Percentiles rank a stretch among this genome's conserved stretches.
Conservation (phyloP, 192 early-diverging fungal species). For the Chytriomyces confervae region DNA sequence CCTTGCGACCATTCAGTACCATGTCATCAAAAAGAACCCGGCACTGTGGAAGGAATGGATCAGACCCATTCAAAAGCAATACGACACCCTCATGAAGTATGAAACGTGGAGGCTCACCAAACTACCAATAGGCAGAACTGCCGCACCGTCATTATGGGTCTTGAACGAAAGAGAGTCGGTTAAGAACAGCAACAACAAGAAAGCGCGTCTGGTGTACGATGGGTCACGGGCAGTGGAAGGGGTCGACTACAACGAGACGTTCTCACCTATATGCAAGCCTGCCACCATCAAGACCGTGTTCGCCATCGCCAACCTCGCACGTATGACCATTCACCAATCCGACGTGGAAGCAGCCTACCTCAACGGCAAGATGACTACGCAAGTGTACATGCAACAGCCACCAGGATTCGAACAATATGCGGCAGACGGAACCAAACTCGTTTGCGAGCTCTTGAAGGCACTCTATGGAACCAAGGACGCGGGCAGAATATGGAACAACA, state of each 20-base stretch:
- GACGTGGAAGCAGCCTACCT: conserved; percentile 49
- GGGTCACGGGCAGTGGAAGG: conserved; percentile 45
- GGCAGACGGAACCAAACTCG: not conserved
- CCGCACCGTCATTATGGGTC: conserved; percentile 22
- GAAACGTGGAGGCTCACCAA: conserved; percentile 15
- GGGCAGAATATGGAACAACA: conserved; percentile 27
- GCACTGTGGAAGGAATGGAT: not conserved
- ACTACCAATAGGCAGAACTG: too few relatives aligned
- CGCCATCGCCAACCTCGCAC: not conserved
- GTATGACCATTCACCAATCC: conserved; percentile 32
- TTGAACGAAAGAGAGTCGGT: conserved; percentile 39
- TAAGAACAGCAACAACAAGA: conserved; percentile 36
- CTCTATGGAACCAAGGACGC: conserved; percentile 44
- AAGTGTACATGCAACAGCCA: conserved; percentile 45
- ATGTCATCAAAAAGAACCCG: not conserved
- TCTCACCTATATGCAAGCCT: conserved; percentile 47
- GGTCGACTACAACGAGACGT: conserved; percentile 50
- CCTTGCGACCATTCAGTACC: too few relatives aligned
- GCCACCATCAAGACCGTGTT: conserved; percentile 32
- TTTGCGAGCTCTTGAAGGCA: not conserved
- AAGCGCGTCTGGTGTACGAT: conserved; percentile 41
- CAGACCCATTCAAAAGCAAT: not conserved
- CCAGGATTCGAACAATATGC: conserved; percentile 4
- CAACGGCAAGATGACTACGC: conserved; percentile 34
- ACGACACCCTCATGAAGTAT: conserved; percentile 20